Percentiles rank a stretch among this genome's conserved stretches.
These are phyloP conservation scores for Sporothrix phasma DNA, from an alignment of 2,329 filamentous ascomycete species.

Conservation along the genomic window DNA sequence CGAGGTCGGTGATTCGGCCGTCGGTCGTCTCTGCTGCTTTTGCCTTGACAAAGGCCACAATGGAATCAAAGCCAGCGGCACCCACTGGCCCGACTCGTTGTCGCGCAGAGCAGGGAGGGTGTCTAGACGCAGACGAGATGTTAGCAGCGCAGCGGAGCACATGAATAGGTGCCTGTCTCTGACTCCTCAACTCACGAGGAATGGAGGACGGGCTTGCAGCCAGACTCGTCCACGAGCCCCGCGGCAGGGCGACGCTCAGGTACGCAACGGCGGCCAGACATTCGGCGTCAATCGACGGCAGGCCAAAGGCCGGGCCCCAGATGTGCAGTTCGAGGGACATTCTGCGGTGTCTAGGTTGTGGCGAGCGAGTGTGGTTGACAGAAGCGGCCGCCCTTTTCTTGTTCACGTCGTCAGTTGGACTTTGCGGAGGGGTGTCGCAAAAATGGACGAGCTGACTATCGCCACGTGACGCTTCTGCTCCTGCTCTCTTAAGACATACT, in stretches of 20 bases:
- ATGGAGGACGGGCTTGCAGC: constrained; percentile 61
- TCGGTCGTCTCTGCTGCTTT: constrained; percentile 21
- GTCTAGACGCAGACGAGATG: constrained; percentile 29
- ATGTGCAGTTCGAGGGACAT: constrained; percentile 66
- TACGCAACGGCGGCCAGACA: constrained; percentile 78
- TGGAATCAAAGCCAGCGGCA: constrained; percentile 50
- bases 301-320: constrained; percentile 79
- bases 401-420: background rate
- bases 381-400: background rate
- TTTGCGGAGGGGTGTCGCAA: background rate
- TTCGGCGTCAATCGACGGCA: constrained; percentile 85
- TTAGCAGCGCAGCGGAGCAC: background rate
- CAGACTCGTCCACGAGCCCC: constrained; percentile 57
- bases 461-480: background rate
- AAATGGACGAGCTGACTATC: background rate
- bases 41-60: constrained; percentile 46
- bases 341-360: background rate
- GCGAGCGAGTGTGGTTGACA: background rate
- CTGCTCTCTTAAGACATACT: background rate
- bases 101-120: constrained; percentile 46
- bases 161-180: background rate
- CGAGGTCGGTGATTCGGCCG: constrained; percentile 26
- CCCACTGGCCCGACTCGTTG: constrained; percentile 39
- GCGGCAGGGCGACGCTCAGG: constrained; percentile 50
- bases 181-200: constrained; percentile 31